Evolutionary conservation across 441 rosid species (phyloP).

Genomic region (Mallotus repandus): DNA sequence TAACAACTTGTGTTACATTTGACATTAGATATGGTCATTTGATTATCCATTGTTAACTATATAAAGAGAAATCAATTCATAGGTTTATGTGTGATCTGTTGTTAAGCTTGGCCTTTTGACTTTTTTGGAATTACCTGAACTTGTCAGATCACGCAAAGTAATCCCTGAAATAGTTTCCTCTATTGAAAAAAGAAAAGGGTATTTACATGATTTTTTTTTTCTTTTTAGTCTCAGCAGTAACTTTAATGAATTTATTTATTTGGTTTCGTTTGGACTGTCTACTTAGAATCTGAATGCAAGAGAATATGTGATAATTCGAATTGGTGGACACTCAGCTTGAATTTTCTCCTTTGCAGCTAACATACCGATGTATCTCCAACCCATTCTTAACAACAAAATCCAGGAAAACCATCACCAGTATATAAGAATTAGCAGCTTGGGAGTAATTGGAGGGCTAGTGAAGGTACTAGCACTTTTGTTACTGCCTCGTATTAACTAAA

Average conservation of each 20-base stretch:
- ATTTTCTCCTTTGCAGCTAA: slow-evolving; percentile 56
- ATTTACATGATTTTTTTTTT: not conserved
- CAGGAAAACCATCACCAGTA: slow-evolving; percentile 74
- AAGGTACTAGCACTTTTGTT: slow-evolving; percentile 65
- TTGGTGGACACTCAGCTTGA: not conserved
- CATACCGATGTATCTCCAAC: slow-evolving; percentile 73
- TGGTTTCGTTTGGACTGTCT: too few relatives aligned
- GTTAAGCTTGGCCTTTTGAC: too few relatives aligned
- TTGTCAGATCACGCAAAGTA: not conserved
- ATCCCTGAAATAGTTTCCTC: not conserved
- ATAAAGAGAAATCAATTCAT: too few relatives aligned
- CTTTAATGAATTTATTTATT: too few relatives aligned
- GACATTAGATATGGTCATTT: not conserved
- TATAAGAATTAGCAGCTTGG: slow-evolving; percentile 83
- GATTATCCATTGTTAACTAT: too few relatives aligned
- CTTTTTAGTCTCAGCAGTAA: too few relatives aligned
- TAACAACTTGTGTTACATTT: not conserved
- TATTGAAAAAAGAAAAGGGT: not conserved
- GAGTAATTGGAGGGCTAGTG: slow-evolving; percentile 88
- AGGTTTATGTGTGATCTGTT: too few relatives aligned
- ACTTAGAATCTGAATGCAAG: not conserved
- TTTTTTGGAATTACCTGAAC: not conserved
- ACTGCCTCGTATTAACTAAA: not conserved
- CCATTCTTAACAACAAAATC: slow-evolving; percentile 76
- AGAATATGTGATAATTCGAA: too few relatives aligned